phyloP scores from a whole-genome alignment of 1,139 yeast species.

The Debaryomycetaceae sp. region DNA sequence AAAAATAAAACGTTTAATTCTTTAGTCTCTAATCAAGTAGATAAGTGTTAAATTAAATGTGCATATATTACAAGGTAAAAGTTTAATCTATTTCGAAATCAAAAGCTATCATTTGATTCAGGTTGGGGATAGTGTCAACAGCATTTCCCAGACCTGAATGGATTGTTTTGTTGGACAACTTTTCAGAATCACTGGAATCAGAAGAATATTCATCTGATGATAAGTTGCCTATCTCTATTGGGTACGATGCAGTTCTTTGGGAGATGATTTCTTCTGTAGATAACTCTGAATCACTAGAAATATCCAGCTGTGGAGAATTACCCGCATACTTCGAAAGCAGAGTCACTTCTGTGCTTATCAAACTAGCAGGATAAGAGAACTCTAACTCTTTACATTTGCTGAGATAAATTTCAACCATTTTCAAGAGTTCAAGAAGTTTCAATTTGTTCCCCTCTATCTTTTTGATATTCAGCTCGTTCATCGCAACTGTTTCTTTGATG shows the following conservation, averaged over 20 bases:
- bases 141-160: background rate
- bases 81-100: conserved; percentile 30
- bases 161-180: background rate
- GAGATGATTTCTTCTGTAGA: background rate
- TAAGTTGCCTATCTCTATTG: background rate
- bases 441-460: conserved; percentile 1
- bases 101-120: conserved; percentile 17
- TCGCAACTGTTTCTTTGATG: conserved; percentile 4
- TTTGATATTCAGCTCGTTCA: conserved; percentile 5
- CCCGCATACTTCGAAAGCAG: conserved; percentile 6
- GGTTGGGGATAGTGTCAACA: background rate
- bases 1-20: background rate
- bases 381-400: conserved; percentile 26
- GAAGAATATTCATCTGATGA: background rate
- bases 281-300: background rate
- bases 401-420: conserved; percentile 19
- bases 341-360: conserved; percentile 15
- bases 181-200: background rate
- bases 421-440: conserved; percentile 12
- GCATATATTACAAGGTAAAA: conserved; percentile 2
- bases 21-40: background rate
- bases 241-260: background rate
- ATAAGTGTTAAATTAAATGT: background rate
- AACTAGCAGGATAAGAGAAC: conserved; percentile 26
- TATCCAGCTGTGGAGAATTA: conserved; percentile 3